Evolutionary conservation across 495 filamentous ascomycete species (phyloP).

Genomic region (Jackrogersella multiformis): DNA sequence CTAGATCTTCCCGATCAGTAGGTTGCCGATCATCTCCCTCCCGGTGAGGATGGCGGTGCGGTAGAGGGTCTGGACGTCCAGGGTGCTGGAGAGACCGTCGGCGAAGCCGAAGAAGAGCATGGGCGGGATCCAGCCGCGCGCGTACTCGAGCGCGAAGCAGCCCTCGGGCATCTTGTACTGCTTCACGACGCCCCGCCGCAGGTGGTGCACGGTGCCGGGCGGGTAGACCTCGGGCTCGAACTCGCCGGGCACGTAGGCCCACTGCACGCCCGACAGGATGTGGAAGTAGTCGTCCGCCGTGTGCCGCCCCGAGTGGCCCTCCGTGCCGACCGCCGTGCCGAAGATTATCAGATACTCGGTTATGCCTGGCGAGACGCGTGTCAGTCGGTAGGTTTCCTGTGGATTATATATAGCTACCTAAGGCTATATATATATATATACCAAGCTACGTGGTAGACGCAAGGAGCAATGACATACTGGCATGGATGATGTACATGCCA

Average conservation of each 20-base stretch:
- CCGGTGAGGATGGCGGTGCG: slow-evolving; percentile 74
- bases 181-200: slow-evolving; percentile 77
- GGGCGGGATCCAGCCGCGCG: slow-evolving; percentile 87
- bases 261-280: slow-evolving; percentile 79
- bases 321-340: slow-evolving; percentile 85
- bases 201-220: slow-evolving; percentile 78
- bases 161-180: slow-evolving; percentile 84
- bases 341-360: slow-evolving; percentile 87
- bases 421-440: no score
- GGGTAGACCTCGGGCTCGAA: slow-evolving; percentile 80
- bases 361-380: slow-evolving; percentile 51
- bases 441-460: not conserved
- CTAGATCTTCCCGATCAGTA: slow-evolving; percentile 76
- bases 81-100: slow-evolving; percentile 76
- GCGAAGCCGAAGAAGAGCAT: slow-evolving; percentile 90
- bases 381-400: not conserved
- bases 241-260: slow-evolving; percentile 73
- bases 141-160: slow-evolving; percentile 90
- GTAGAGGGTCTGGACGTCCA: slow-evolving; percentile 83
- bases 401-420: no score
- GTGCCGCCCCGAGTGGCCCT: slow-evolving; percentile 86
- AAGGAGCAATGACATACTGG: slow-evolving; percentile 62
- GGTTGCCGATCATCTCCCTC: slow-evolving; percentile 75
- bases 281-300: slow-evolving; percentile 94
- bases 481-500: slow-evolving; percentile 88